Conservation (phyloP, 2,329 filamentous ascomycete genomes). For the Exophiala mesophila region DNA sequence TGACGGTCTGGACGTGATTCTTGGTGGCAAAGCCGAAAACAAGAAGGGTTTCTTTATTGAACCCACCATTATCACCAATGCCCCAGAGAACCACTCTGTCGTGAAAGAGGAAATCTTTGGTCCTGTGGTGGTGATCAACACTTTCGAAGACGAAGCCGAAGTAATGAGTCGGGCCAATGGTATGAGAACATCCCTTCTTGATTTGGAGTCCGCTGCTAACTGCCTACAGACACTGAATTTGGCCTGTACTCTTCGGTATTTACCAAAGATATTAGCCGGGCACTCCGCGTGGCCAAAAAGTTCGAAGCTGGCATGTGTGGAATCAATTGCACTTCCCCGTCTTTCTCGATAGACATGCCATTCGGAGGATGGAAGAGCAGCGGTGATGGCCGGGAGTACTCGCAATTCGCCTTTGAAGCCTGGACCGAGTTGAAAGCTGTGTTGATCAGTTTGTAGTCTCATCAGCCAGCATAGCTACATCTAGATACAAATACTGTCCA, state of each 20-base stretch:
- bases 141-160: constrained; percentile 36
- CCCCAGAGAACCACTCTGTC: constrained; percentile 32
- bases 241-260: constrained; percentile 38
- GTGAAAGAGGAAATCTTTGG: constrained; percentile 40
- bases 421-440: constrained; percentile 34
- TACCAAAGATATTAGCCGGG: constrained; percentile 36
- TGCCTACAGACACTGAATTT: constrained; percentile 36
- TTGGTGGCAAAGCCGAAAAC: constrained; percentile 30
- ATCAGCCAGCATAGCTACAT: no score
- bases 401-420: constrained; percentile 34
- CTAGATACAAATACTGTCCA: no score
- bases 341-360: constrained; percentile 62
- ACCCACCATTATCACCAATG: constrained; percentile 34
- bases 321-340: constrained; percentile 41
- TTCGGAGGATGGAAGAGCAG: constrained; percentile 43
- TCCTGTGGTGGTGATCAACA: constrained; percentile 35
- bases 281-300: constrained; percentile 35
- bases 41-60: constrained; percentile 35
- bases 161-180: constrained; percentile 35
- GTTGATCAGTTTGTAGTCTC: no score
- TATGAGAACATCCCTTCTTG: no score
- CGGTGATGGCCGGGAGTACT: constrained; percentile 48
- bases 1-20: constrained; percentile 35
- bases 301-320: constrained; percentile 41
- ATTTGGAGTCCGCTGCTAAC: no score